phyloP scores from a whole-genome alignment of 2,329 filamentous ascomycete species.

The Aspergillus sp. region DNA sequence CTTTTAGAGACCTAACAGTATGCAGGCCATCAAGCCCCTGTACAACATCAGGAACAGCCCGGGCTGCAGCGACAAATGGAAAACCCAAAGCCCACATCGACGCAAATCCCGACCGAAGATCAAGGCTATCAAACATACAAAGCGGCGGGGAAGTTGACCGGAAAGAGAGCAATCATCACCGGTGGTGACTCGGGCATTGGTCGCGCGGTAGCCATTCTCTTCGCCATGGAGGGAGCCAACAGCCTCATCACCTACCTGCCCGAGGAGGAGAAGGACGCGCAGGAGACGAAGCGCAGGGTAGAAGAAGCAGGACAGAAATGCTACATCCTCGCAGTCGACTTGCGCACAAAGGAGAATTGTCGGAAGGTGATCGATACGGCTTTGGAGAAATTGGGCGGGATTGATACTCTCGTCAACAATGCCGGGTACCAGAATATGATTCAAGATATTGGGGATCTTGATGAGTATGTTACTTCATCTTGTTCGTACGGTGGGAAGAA shows the following conservation, averaged over 20 bases:
- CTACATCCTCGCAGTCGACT: constrained; percentile 61
- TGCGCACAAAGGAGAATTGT: constrained; percentile 66
- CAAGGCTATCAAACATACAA: constrained; percentile 69
- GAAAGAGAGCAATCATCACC: constrained; percentile 74
- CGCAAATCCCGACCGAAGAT: constrained; percentile 65
- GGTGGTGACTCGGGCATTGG: constrained; percentile 80
- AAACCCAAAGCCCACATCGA: constrained; percentile 57
- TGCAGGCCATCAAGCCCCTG: constrained; percentile 49
- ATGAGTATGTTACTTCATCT: constrained; percentile 52
- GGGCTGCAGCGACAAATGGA: constrained; percentile 57
- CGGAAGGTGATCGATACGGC: constrained; percentile 66
- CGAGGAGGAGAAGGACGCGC: constrained; percentile 72
- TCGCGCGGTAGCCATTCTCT: constrained; percentile 70
- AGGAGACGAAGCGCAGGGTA: constrained; percentile 69
- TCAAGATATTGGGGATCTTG: constrained; percentile 66
- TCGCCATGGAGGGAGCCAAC: constrained; percentile 76
- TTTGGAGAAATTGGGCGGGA: constrained; percentile 61
- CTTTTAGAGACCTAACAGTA: not conserved
- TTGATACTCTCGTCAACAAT: constrained; percentile 69
- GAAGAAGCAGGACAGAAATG: constrained; percentile 66
- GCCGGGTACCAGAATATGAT: constrained; percentile 73
- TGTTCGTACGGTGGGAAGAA: not conserved
- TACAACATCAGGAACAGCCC: constrained; percentile 53
- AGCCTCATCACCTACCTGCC: constrained; percentile 71
- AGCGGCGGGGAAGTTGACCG: constrained; percentile 71